phyloP scores from a whole-genome alignment of 768 basidiomycete species.

The Mycena vulgaris region DNA sequence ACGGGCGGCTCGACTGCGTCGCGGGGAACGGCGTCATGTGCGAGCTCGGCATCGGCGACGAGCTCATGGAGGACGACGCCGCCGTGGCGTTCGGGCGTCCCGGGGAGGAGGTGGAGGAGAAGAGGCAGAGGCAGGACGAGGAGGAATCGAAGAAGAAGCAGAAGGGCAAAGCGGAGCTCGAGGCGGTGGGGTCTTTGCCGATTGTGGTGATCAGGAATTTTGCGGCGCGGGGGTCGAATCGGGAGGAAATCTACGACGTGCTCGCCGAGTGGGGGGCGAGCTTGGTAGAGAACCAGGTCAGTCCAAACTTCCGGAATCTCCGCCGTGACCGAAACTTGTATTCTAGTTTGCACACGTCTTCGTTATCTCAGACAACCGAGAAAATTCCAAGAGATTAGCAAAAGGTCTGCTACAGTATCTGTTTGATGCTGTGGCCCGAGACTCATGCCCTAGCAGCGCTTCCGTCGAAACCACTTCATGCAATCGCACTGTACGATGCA shows the following conservation, averaged over 20 bases:
- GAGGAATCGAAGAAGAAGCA: slow-evolving; percentile 44
- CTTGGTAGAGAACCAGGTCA: slow-evolving; percentile 85
- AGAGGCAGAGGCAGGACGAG: slow-evolving; percentile 33
- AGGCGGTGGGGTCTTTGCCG: slow-evolving; percentile 77
- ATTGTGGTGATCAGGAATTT: slow-evolving; percentile 91
- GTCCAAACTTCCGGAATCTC: slow-evolving; percentile 24
- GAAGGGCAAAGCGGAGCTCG: slow-evolving; percentile 60
- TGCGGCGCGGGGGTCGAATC: slow-evolving; percentile 65
- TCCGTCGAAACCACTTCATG: slow-evolving; percentile 85
- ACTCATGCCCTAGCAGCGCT: slow-evolving; percentile 66
- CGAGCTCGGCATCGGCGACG: slow-evolving; percentile 37
- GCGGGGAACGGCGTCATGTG: slow-evolving; percentile 88
- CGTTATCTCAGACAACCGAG: slow-evolving; percentile 91
- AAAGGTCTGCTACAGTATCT: slow-evolving; percentile 72
- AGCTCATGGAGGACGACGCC: slow-evolving; percentile 30
- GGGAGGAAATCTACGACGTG: slow-evolving; percentile 81
- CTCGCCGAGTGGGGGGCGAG: slow-evolving; percentile 89
- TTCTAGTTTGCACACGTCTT: slow-evolving; percentile 91
- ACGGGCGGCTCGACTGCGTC: slow-evolving; percentile 87
- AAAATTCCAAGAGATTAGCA: slow-evolving; percentile 87
- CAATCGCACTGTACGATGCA: slow-evolving; percentile 89
- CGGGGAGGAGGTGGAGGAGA: not conserved
- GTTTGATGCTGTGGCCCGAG: not conserved
- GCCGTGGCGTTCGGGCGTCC: not conserved
- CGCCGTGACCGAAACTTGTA: slow-evolving; percentile 3